Conservation (phyloP, 176 grass and related monocot species). For the Triticum turgidum region DNA sequence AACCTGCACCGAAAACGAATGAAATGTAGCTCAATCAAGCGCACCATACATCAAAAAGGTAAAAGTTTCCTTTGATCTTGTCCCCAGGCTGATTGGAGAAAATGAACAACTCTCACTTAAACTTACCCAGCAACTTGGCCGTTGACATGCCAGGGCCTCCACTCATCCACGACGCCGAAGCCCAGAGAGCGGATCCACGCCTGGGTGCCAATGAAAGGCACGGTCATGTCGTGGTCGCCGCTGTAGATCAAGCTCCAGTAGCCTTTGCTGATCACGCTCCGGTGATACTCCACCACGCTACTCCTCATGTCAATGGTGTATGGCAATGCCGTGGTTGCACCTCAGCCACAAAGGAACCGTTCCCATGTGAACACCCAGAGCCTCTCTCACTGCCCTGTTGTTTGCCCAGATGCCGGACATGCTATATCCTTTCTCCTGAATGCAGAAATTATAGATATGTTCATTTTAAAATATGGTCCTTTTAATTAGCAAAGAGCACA, state of each 20-base stretch:
- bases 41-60: neutral
- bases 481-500: neutral
- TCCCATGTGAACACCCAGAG: neutral
- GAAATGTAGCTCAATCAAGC: neutral
- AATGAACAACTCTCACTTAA: too few species aligned
- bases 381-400: neutral
- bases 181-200: neutral
- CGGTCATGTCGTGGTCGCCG: neutral
- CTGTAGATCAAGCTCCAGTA: slow-evolving; percentile 2
- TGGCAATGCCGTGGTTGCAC: neutral
- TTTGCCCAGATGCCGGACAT: neutral
- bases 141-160: neutral
- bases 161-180: neutral
- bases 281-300: neutral
- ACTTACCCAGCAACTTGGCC: neutral
- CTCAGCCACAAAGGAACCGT: neutral
- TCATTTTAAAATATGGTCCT: neutral
- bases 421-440: neutral
- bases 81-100: neutral
- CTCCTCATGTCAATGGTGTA: neutral
- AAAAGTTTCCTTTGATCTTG: neutral
- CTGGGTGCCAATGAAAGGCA: neutral
- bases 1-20: slow-evolving; percentile 16
- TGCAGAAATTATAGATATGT: neutral
- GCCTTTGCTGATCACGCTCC: neutral